A percentile compares a stretch with the other conserved stretches of the same genome.
phyloP scores from a whole-genome alignment of 306 rosid species.

The Trifolium fragiferum region DNA sequence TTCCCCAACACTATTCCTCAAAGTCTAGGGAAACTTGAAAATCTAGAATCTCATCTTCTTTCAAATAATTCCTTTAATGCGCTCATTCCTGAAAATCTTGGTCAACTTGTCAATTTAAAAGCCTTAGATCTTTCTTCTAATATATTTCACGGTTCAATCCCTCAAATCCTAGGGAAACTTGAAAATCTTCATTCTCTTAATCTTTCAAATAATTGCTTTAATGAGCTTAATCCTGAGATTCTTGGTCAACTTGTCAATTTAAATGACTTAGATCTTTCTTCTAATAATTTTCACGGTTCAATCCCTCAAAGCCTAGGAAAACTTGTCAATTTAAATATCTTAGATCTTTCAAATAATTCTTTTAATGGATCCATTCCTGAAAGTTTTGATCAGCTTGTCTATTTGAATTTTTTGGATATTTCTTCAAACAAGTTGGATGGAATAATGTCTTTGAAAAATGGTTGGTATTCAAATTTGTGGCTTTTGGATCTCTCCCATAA shows the following conservation, averaged over 20 bases:
- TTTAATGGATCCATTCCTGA: neutral
- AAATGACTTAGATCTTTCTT: neutral
- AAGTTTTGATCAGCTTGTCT: slow-evolving; percentile 12
- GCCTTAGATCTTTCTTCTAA: neutral
- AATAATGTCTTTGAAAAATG: neutral
- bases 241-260: neutral
- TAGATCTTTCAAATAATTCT: slow-evolving; percentile 34
- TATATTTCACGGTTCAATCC: neutral
- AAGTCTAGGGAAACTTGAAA: too few species aligned
- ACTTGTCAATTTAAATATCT: fast-evolving
- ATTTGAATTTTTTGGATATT: neutral
- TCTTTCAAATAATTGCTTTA: neutral
- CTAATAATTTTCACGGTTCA: neutral
- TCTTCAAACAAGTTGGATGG: slow-evolving; percentile 25
- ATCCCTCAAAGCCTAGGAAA: neutral
- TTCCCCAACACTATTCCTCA: too few species aligned
- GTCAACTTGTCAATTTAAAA: neutral
- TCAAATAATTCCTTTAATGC: too few species aligned
- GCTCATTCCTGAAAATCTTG: too few species aligned
- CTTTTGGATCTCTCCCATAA: slow-evolving; percentile 7
- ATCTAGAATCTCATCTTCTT: too few species aligned
- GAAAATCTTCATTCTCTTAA: fast-evolving
- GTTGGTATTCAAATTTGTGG: neutral
- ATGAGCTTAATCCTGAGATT: neutral
- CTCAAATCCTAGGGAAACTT: neutral